Conservation (phyloP, 768 basidiomycete species). For the Kwoniella pini region DNA sequence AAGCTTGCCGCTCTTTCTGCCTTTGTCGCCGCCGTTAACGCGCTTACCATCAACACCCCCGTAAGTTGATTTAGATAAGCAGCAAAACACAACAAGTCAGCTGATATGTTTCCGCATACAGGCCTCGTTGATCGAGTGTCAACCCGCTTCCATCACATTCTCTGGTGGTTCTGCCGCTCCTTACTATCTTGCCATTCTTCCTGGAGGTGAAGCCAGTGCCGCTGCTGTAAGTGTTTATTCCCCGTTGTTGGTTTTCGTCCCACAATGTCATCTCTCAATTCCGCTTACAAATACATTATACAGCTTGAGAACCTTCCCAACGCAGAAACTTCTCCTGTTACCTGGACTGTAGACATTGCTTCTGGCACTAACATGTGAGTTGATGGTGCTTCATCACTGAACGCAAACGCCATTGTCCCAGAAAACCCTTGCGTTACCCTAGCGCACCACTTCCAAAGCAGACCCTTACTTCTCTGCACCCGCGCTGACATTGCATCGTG, state of each 20-base stretch:
- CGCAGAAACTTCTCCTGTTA: slow-evolving; percentile 19
- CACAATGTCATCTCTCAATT: neutral
- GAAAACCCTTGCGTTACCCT: no score
- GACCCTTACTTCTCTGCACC: no score
- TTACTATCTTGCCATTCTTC: slow-evolving; percentile 40
- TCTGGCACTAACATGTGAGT: slow-evolving; percentile 39
- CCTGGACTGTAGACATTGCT: slow-evolving; percentile 37
- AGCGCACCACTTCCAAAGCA: no score
- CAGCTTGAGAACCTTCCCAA: slow-evolving; percentile 25
- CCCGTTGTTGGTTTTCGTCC: no score
- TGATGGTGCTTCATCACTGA: no score
- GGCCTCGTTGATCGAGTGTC: slow-evolving; percentile 41
- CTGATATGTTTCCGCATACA: slow-evolving; percentile 3
- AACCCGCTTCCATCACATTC: slow-evolving; percentile 33
- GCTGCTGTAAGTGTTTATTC: slow-evolving; percentile 35
- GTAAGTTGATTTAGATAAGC: slow-evolving; percentile 18
- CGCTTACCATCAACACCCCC: slow-evolving; percentile 32
- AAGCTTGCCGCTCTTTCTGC: slow-evolving; percentile 30
- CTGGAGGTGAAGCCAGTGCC: slow-evolving; percentile 34
- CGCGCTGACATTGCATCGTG: neutral
- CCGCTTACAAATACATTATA: neutral
- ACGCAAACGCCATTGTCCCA: no score
- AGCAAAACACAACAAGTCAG: neutral
- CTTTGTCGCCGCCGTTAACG: slow-evolving; percentile 24
- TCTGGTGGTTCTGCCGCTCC: slow-evolving; percentile 24